These are phyloP conservation scores for Ampelomyces quisqualis DNA, from an alignment of 2,329 filamentous ascomycete species.

Conservation along the genomic window DNA sequence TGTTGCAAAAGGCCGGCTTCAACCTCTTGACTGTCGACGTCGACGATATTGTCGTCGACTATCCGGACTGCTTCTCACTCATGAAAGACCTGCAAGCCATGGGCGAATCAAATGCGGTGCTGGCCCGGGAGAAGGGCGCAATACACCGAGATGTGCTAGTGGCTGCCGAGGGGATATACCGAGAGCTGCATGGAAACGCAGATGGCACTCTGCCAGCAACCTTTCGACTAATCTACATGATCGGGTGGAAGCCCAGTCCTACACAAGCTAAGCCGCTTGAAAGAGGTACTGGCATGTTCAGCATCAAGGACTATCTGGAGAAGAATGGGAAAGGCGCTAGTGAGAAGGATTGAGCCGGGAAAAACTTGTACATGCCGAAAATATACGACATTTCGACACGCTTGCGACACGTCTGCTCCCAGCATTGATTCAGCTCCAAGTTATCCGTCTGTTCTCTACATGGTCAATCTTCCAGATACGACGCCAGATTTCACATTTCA, in stretches of 20 bases:
- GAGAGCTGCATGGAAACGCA: constrained; percentile 76
- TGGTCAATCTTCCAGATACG: too few species aligned
- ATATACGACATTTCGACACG: too few species aligned
- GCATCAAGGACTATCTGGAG: constrained; percentile 78
- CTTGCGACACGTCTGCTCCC: too few species aligned
- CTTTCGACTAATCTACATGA: constrained; percentile 96
- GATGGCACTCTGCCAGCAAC: constrained; percentile 73
- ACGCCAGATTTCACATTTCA: too few species aligned
- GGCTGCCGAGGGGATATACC: constrained; percentile 86
- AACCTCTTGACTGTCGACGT: constrained; percentile 96
- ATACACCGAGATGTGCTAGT: constrained; percentile 81
- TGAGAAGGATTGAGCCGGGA: constrained; percentile 13
- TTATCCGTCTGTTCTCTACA: too few species aligned
- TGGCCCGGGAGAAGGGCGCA: constrained; percentile 75
- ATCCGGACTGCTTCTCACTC: constrained; percentile 81
- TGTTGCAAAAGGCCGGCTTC: constrained; percentile 85
- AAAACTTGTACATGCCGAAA: neutral
- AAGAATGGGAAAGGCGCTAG: constrained; percentile 41
- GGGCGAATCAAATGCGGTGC: constrained; percentile 89
- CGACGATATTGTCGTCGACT: constrained; percentile 95
- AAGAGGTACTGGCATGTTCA: constrained; percentile 82
- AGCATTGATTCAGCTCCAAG: too few species aligned
- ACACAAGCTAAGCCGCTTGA: constrained; percentile 77
- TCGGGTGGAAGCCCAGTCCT: constrained; percentile 88
- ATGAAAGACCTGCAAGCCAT: constrained; percentile 95